Evolutionary conservation across 2,329 filamentous ascomycete species (phyloP), one percentile per base, ranked within the genome.

Genomic region (Phyllosticta capitalensis): DNA sequence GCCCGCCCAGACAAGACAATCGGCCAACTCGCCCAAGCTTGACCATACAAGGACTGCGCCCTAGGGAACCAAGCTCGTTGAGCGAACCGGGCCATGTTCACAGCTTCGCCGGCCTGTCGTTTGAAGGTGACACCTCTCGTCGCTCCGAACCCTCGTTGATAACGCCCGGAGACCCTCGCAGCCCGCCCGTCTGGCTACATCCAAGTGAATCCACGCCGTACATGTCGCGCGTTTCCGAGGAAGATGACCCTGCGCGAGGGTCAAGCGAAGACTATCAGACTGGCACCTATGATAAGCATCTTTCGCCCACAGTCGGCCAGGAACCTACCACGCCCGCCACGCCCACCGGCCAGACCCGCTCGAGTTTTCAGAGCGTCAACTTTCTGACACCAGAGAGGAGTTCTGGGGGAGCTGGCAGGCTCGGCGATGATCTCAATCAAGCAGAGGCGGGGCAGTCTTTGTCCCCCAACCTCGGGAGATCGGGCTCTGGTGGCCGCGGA

Each of bases 371-470:
- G 53, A 83, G 79, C 63, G 77, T 83, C 52, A 77, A 77, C 49
- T 83, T 83, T 64, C 70, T 78, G 51, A 73, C 74, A 17, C 72
- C 76, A 7, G 74, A 74, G 19, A 71, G 72, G 19, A 66, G 67
- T 38, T 54, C 58, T 7, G 51, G 51, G 1, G 56, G 49, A 22
- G 72, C 68, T n/a, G 76, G 79, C 20, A 76, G 78, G 59, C 72
- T 84, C 33, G 83, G 83, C n/a, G 84, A 87, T 69, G 80, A 87
- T 68, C 72, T 85, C 54, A 75, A 74, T 6, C 74, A 79, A 61
- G 68, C 86, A 53, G 89, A 92, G 71, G 78, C 79, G 54, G 82
- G 81, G 5, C 71, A 78, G 59, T 74, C 51, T 24, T 28, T 53
- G 17, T 68, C 66, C 20, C 63, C 64, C 24, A 63, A 61, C 56